Base-by-base conservation (phyloP, 306 rosid genomes). In the Quercus parvula region DNA sequence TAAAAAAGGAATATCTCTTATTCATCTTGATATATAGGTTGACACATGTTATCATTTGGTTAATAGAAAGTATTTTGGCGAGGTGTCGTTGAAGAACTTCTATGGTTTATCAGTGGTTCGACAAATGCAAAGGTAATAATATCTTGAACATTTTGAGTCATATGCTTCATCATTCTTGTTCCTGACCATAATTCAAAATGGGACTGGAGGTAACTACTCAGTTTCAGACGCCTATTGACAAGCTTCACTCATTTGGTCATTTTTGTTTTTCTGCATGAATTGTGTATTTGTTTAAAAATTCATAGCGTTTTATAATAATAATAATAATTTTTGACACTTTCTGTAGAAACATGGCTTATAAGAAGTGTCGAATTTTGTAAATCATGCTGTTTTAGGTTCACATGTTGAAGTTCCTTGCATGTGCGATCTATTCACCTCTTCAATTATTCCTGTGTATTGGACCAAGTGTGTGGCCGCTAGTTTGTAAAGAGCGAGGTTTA, bases 21-120 rank as follows among this genome's bases (percentile, higher is more conserved):
- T 77, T 52, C 9, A 49, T 44, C 58, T 61, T 67, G 71, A 68
- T 56, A 52, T 75, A 28, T 78, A 55, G 68, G 78, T 77, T 90
- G 78, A 90, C 88, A 41, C 71, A 64, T 56, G 38, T 80, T 84
- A 57, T 83, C 54, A 12, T 85, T 84, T 88, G 88, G 71, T 87
- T 79, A 69, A 52, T 82, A 95, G 99, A 95, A 88, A 93, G 93
- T 95, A 75, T 95, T 95, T 86, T 95, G 99, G 99, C 92, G 97
- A 80, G 99, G 96, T 75, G 96, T 93, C 55, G 94, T 95, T 75
- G 99, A 95, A 87, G 99, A 95, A 81, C 98, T 95, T 87, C 92
- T 95, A 28, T 95, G 99, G 99, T 95, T 95, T 83, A 87, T 95
- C 78, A 91, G 99, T 79, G 99, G 99, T 82, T 93, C 99, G 58